Evolutionary conservation across 1,284 basidiomycete species (phyloP), one percentile per base, ranked within the genome.

Genomic region (Peniophora sp.): DNA sequence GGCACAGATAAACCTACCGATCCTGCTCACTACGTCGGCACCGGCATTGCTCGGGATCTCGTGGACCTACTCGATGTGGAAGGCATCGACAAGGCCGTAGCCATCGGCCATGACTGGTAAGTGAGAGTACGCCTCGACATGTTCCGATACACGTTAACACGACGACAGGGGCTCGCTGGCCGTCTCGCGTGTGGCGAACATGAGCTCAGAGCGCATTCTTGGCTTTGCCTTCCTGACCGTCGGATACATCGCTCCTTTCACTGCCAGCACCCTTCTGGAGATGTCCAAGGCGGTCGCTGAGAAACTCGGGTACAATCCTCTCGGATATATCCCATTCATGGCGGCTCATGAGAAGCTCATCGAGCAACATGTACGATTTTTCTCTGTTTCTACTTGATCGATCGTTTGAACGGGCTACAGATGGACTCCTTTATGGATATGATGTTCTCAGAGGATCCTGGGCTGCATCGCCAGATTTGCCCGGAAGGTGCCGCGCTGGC

Each of bases 41-140:
- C 66, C 52, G 60, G 62, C 14, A 60, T 76, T 12, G 65, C 65
- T 24, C 61, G 68, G 27, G 77, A 80, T 57, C 51, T 79, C 17
- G 57, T 74, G 16, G 75, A 75, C 49, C 67, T 78, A 32, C 58
- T 78, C 45, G 68, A 77, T 53, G 61, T 61, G 8, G 69, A 71
- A 53, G 60, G 62, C 6, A 59, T 69, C 24, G 55, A 60, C 14
- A 63, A 63, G 43, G 71, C 64, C 16, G 60, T 79, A 48, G 68
- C 60, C 1, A 64, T 80, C 50, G 74, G 72, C 0, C 75, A 79
- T 56, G 76, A 77, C 55, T 77, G 75, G 75, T 75, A 50, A 49
- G 64, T n/a, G 9, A 10, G 59, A 62, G n/a, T n/a, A n/a, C n/a
- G 9, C 20, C n/a, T n/a, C n/a, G 64, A 14, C 12, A 47, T 11